Base-by-base conservation (phyloP, 177 flowering plant species). In the Vitis hybrid region DNA sequence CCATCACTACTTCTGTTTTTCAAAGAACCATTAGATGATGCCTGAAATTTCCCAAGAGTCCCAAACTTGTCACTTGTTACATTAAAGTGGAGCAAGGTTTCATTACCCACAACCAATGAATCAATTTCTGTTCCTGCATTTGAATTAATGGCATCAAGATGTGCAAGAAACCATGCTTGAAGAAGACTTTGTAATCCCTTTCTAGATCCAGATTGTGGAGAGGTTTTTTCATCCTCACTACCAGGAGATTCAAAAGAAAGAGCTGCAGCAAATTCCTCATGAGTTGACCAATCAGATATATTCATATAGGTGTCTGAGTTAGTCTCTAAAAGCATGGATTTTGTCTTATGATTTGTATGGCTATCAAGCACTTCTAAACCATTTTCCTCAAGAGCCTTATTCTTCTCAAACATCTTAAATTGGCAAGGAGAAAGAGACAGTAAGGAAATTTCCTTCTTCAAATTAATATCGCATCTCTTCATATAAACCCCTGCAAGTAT, bases 401-500 rank as follows among this genome's bases (percentile, higher is more conserved):
- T 76, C 65, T 82, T 84, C 68, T 59, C 79, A 62, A 55, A 18
- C 62, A 74, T 68, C 83, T 82, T 87, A 67, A 93, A 88, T 56
- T 74, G 85, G 67, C 90, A 91, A 79, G 98, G 98, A 74, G 91
- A 93, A 70, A 93, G 80, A 1, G 78, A 85, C 63, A 89, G 54
- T 48, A 57, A 68, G 66, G 91, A 81, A 80, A 79, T 69, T 67
- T 81, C 85, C 66, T 77, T 84, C 72, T 76, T 79, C 77, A 80
- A 65, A 69, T n/a, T 68, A 55, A 57, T 40, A 62, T 71, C 66
- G 73, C 65, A 80, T 57, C 70, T 72, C 82, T 84, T 89, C 57
- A 89, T 72, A 78, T 81, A 82, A 66, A 96, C 79, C 98, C 98
- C 99, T 96, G 91, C 77, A 89, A 32, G 56, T 52, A 82, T 32